phyloP scores from a whole-genome alignment of 495 filamentous ascomycete genomes.

The Penicillium coffeae region DNA sequence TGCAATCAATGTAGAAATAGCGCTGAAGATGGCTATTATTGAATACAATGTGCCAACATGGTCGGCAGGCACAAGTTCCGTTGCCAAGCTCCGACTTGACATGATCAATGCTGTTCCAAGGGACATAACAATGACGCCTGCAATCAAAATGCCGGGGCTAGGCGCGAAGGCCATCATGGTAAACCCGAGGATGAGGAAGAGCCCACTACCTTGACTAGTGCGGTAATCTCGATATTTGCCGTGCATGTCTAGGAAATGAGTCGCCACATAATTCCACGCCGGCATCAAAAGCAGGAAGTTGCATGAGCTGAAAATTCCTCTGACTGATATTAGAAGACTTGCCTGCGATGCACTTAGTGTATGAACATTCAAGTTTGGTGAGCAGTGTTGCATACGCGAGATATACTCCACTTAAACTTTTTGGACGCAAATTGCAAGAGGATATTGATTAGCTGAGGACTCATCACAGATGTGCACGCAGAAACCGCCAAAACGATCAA shows the following conservation, averaged over 20 bases:
- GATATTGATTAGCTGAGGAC: conserved; percentile 25
- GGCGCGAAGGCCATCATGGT: conserved; percentile 27
- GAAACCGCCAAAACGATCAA: conserved; percentile 30
- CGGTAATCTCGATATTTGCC: conserved; percentile 29
- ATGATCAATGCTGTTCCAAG: conserved; percentile 31
- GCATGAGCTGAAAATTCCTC: conserved; percentile 30
- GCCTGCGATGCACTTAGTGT: conserved; percentile 25
- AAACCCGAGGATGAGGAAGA: conserved; percentile 28
- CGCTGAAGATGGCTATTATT: conserved; percentile 29
- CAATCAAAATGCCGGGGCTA: conserved; percentile 27
- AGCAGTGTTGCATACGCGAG: conserved; percentile 20
- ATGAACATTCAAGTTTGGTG: background rate
- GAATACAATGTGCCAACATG: conserved; percentile 34
- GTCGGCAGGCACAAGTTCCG: conserved; percentile 30
- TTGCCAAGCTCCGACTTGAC: conserved; percentile 31
- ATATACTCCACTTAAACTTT: conserved; percentile 39
- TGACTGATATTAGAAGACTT: conserved; percentile 37
- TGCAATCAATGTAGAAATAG: conserved; percentile 27
- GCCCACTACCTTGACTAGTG: conserved; percentile 26
- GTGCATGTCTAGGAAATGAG: conserved; percentile 23
- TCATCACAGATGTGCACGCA: conserved; percentile 20
- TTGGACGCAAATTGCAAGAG: conserved; percentile 42
- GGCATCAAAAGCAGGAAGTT: conserved; percentile 36
- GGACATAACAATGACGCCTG: conserved; percentile 31
- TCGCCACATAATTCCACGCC: conserved; percentile 14